A percentile compares a stretch with the other conserved stretches of the same genome.
Conservation (phyloP, 495 filamentous ascomycete genomes). For the Aspergillus cristatus region DNA sequence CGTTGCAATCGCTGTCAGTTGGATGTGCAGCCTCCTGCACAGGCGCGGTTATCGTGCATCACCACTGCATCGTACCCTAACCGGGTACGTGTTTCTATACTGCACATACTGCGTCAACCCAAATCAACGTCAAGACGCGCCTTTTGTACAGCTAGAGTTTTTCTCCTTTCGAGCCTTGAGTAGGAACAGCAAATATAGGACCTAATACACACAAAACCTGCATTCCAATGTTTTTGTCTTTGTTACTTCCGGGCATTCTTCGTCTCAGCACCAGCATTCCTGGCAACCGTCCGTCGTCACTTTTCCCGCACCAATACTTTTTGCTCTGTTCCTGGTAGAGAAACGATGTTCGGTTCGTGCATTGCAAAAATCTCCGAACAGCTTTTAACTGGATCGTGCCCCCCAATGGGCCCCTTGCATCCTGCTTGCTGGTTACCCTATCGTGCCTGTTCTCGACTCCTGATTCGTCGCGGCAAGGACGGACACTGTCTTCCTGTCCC, state of each 20-base stretch:
- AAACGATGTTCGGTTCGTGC: constrained; percentile 15
- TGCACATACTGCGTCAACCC: too few relatives aligned
- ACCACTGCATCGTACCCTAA: background rate
- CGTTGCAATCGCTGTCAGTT: constrained; percentile 26
- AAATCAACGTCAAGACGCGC: too few relatives aligned
- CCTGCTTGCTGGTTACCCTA: constrained; percentile 18
- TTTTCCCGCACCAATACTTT: constrained; percentile 14
- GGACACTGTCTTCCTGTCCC: constrained; percentile 21
- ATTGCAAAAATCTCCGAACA: constrained; percentile 35
- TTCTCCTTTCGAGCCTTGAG: constrained; percentile 2
- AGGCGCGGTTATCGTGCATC: background rate
- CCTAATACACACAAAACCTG: constrained; percentile 8
- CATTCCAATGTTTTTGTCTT: constrained; percentile 26
- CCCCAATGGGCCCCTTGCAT: constrained; percentile 34
- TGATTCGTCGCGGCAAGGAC: constrained; percentile 37
- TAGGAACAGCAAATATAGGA: background rate
- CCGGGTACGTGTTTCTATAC: background rate
- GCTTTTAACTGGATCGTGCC: constrained; percentile 33
- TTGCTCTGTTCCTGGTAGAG: constrained; percentile 16
- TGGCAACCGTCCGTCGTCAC: constrained; percentile 12
- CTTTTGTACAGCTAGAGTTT: background rate
- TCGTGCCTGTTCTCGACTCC: constrained; percentile 29
- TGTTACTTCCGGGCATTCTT: constrained; percentile 20
- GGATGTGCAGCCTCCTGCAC: constrained; percentile 16
- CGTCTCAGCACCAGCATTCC: constrained; percentile 30